A percentile compares a stretch with the other conserved stretches of the same genome.
Evolutionary conservation across 129 eudicot genomes (phyloP).

Genomic region (Tagetes patula): DNA sequence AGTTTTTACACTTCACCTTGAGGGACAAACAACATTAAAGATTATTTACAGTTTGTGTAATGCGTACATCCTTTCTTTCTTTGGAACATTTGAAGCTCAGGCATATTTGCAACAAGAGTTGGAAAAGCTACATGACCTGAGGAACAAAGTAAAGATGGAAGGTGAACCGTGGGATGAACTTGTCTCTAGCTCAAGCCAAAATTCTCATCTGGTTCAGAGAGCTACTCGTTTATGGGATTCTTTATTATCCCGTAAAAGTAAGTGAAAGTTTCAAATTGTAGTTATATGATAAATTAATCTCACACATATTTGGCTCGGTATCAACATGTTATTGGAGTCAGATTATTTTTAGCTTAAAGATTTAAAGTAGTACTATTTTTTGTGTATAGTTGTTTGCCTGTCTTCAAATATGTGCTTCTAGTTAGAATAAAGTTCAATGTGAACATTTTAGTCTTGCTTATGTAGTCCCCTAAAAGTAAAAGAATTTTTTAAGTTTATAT

Average conservation of each 20-base stretch:
- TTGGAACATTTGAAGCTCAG: conserved; percentile 47
- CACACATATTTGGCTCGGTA: neutral
- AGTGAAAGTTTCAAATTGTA: conserved; percentile 26
- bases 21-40: neutral
- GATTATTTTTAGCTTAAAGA: neutral
- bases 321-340: conserved; percentile 1
- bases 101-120: conserved; percentile 99
- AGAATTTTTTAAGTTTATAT: neutral
- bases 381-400: conserved; percentile 11
- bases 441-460: conserved; percentile 15
- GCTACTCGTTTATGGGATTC: conserved; percentile 98
- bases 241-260: conserved; percentile 86
- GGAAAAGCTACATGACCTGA: conserved; percentile 83
- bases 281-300: neutral
- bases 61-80: conserved; percentile 5
- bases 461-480: too few relatives aligned
- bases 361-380: neutral
- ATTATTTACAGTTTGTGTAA: conserved; percentile 20
- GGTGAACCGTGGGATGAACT: conserved; percentile 99
- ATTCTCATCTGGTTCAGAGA: conserved; percentile 89
- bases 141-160: conserved; percentile 97
- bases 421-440: neutral
- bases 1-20: neutral
- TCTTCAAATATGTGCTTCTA: neutral
- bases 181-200: conserved; percentile 92